These are phyloP conservation scores for Quercus aquifolioides DNA, from an alignment of 306 rosid species.

Conservation along the genomic window DNA sequence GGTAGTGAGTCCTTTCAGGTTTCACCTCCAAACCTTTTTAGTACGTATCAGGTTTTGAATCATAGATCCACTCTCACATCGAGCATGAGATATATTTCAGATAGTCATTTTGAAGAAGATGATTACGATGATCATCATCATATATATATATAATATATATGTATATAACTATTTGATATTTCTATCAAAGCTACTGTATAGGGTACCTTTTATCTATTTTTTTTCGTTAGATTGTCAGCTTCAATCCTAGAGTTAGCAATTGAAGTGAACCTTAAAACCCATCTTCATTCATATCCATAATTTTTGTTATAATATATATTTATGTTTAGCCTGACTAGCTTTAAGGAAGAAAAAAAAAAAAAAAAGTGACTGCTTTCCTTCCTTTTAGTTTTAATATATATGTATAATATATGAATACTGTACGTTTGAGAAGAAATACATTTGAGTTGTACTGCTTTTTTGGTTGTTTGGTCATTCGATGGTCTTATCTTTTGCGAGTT, in stretches of 20 bases:
- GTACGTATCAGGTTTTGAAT: constrained; percentile 8
- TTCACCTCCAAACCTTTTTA: neutral
- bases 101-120: neutral
- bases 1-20: neutral
- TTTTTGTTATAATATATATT: neutral
- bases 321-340: neutral
- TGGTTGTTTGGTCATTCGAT: neutral
- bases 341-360: neutral
- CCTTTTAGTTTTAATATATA: neutral
- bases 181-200: neutral
- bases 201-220: neutral
- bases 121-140: too few species aligned
- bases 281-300: neutral
- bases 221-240: neutral
- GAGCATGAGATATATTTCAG: neutral
- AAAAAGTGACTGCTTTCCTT: neutral
- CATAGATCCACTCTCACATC: neutral
- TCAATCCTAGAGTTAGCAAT: neutral
- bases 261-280: neutral
- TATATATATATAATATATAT: neutral
- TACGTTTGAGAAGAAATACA: neutral
- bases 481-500: neutral
- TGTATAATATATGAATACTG: too few species aligned
- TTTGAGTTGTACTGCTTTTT: neutral
- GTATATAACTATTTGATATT: neutral